Conservation (phyloP, 306 rosid genomes). For the Abrus pulchellus region DNA sequence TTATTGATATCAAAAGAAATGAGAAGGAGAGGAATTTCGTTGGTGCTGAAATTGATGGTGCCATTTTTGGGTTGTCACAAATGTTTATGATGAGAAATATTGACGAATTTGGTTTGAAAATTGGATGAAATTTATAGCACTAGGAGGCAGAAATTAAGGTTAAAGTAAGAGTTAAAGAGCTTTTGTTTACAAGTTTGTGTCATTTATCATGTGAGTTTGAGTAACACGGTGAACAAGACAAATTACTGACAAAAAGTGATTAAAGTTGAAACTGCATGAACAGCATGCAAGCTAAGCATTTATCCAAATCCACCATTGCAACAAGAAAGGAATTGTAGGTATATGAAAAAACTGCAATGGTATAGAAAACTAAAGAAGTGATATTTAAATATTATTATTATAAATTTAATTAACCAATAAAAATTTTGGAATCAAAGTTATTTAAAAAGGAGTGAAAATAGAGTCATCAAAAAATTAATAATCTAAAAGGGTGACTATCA, state of each 20-base stretch:
- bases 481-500: background rate
- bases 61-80: slow-evolving; percentile 26
- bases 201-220: slow-evolving; percentile 34
- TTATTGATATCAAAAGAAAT: slow-evolving; percentile 21
- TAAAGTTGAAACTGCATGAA: too few species aligned
- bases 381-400: too few species aligned
- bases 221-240: background rate
- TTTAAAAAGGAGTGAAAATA: too few species aligned
- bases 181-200: background rate
- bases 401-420: too few species aligned
- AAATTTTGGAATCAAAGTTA: too few species aligned
- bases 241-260: too few species aligned
- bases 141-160: background rate
- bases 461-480: too few species aligned
- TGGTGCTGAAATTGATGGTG: slow-evolving; percentile 30
- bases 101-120: slow-evolving; percentile 10
- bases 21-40: slow-evolving; percentile 17
- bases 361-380: too few species aligned
- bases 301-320: too few species aligned
- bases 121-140: slow-evolving; percentile 41
- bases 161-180: background rate
- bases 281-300: too few species aligned
- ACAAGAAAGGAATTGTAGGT: too few species aligned
- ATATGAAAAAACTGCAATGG: too few species aligned
- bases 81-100: background rate